A percentile compares a stretch with the other conserved stretches of the same genome.
Evolutionary conservation across 2,329 filamentous ascomycete genomes (phyloP).

Genomic region (Sarocladium strictum): DNA sequence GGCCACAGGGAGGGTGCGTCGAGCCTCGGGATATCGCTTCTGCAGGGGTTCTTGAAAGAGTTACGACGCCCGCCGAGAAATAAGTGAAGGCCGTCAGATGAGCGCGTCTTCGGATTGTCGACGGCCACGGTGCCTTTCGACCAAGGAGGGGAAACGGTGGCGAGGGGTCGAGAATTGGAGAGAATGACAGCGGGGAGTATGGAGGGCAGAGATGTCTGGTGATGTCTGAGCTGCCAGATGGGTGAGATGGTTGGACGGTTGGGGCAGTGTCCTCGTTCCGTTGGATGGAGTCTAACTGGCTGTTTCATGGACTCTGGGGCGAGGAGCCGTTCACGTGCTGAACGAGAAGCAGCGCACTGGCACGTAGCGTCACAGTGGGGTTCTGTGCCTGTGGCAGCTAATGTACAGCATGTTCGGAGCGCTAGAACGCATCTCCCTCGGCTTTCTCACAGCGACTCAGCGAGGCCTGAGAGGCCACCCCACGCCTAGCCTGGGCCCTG

Average conservation of each 20-base stretch:
- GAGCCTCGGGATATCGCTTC: neutral
- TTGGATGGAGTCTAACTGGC: neutral
- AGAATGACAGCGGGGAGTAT: neutral
- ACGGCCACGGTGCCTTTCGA: neutral
- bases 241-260: constrained; percentile 7
- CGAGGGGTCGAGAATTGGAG: neutral
- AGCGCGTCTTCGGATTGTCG: neutral
- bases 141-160: neutral
- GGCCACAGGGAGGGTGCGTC: neutral
- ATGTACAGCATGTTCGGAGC: neutral
- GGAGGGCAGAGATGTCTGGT: neutral
- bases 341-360: neutral
- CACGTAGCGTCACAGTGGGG: neutral
- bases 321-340: constrained; percentile 5
- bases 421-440: neutral
- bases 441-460: neutral
- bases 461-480: neutral
- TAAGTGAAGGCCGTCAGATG: neutral
- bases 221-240: neutral
- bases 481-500: neutral
- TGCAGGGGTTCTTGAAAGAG: neutral
- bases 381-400: neutral
- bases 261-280: constrained; percentile 8
- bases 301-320: neutral
- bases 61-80: constrained; percentile 1